Evolutionary conservation across 2,329 filamentous ascomycete genomes (phyloP).

Genomic region (Exophiala sp.): DNA sequence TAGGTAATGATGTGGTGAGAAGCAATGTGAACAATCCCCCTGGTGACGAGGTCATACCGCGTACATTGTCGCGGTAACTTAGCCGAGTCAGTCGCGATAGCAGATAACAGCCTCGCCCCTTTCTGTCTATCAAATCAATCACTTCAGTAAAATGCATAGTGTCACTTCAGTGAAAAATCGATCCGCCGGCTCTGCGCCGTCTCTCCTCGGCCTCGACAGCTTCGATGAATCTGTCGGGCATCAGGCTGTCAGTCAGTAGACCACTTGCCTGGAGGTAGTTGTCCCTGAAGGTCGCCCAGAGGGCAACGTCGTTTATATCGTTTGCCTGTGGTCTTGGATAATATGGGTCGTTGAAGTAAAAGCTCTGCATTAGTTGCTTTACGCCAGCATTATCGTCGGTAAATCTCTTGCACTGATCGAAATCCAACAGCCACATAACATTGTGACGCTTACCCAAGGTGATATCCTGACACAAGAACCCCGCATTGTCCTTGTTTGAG

Average conservation of each 20-base stretch:
- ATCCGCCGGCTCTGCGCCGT: background rate
- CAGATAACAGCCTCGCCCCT: background rate
- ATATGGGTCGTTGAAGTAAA: constrained; percentile 52
- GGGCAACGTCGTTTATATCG: constrained; percentile 4
- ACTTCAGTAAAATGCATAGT: background rate
- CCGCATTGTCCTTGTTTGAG: background rate
- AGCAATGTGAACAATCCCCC: background rate
- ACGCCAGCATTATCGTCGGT: constrained; percentile 41
- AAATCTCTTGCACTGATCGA: constrained; percentile 42
- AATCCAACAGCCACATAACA: constrained; percentile 49
- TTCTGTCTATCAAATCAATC: background rate
- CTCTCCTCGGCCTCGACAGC: background rate
- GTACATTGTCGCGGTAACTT: no score
- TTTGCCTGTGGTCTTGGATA: constrained; percentile 42
- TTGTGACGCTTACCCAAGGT: constrained; percentile 22
- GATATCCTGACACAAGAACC: background rate
- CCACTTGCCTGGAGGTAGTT: constrained; percentile 27
- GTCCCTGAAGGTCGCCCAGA: constrained; percentile 31
- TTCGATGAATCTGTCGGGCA: constrained; percentile 6
- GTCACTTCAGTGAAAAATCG: background rate
- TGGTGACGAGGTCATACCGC: no score
- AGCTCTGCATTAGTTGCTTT: constrained; percentile 41
- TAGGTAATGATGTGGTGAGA: background rate
- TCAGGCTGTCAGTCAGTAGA: background rate
- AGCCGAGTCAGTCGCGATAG: no score